Evolutionary conservation across 805 yeast species (phyloP).

Genomic region (Suhomyces xylopsoci): DNA sequence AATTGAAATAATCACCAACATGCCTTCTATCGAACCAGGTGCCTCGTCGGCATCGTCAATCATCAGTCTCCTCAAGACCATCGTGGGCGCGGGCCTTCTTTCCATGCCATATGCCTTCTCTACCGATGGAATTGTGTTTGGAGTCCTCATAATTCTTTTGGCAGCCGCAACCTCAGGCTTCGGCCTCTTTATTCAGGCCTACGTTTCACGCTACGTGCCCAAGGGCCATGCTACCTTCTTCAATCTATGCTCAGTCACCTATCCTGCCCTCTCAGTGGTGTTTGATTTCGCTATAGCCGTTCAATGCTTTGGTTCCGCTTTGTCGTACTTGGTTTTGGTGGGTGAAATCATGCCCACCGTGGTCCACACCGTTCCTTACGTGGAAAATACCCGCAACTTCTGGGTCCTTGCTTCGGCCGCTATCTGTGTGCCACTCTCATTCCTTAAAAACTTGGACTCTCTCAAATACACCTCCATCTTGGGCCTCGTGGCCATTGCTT

Average conservation of each 20-base stretch:
- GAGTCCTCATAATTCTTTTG: slow-evolving; percentile 48
- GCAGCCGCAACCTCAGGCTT: slow-evolving; percentile 67
- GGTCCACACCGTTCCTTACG: slow-evolving; percentile 20
- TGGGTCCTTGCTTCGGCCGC: slow-evolving; percentile 56
- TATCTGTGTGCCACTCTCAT: slow-evolving; percentile 61
- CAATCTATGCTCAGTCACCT: slow-evolving; percentile 57
- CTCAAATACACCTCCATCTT: slow-evolving; percentile 81
- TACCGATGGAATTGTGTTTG: slow-evolving; percentile 46
- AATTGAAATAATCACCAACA: not conserved
- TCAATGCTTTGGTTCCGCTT: slow-evolving; percentile 70
- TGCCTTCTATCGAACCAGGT: slow-evolving; percentile 19
- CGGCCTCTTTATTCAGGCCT: slow-evolving; percentile 63
- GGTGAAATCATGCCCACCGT: slow-evolving; percentile 71
- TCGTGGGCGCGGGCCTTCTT: slow-evolving; percentile 64
- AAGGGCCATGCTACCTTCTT: slow-evolving; percentile 68
- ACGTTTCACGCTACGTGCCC: slow-evolving; percentile 49
- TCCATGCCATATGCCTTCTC: slow-evolving; percentile 70
- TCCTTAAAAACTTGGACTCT: slow-evolving; percentile 72
- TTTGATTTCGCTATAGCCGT: slow-evolving; percentile 69
- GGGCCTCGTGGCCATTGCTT: slow-evolving; percentile 77
- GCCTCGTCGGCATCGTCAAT: slow-evolving; percentile 60
- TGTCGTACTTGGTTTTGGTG: slow-evolving; percentile 64
- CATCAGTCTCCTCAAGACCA: slow-evolving; percentile 54
- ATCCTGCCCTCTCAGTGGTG: slow-evolving; percentile 56
- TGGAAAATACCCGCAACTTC: slow-evolving; percentile 42